Conservation (phyloP, 129 eudicot species). For the Lonicera japonica region DNA sequence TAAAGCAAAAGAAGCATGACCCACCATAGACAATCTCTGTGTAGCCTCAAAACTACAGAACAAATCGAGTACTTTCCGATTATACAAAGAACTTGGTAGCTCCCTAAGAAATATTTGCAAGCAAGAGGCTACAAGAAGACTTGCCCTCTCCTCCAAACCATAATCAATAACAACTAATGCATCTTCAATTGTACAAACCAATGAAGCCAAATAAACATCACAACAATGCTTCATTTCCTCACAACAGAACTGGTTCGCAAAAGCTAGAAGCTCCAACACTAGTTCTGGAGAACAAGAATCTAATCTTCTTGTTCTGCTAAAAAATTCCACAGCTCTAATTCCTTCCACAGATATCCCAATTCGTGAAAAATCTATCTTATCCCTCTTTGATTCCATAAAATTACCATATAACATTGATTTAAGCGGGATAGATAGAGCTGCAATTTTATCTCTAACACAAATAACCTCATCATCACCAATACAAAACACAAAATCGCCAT, state of each 20-base stretch:
- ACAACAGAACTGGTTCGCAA: constrained; percentile 64
- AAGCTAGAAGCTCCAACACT: constrained; percentile 54
- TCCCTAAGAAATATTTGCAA: constrained; percentile 63
- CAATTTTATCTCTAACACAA: constrained; percentile 55
- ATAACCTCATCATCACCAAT: constrained; percentile 40
- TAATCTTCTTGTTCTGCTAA: constrained; percentile 40
- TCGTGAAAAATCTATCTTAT: constrained; percentile 46
- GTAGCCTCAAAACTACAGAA: constrained; percentile 51
- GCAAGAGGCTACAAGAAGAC: constrained; percentile 57
- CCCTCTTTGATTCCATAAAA: constrained; percentile 48
- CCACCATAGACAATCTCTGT: constrained; percentile 38
- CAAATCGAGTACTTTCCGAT: constrained; percentile 39
- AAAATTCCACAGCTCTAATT: constrained; percentile 48
- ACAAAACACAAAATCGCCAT: constrained; percentile 35
- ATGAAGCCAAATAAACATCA: constrained; percentile 39
- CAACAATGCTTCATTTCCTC: constrained; percentile 58
- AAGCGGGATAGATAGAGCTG: constrained; percentile 49
- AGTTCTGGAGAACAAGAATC: constrained; percentile 30
- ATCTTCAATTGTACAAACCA: constrained; percentile 45
- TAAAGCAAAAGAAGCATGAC: constrained; percentile 53
- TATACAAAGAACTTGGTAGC: constrained; percentile 44
- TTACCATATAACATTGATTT: constrained; percentile 50
- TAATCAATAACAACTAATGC: constrained; percentile 60
- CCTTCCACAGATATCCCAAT: constrained; percentile 56
- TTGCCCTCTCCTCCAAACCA: constrained; percentile 54